Percentiles rank a stretch among this genome's conserved stretches.
These are phyloP conservation scores for Nemophila menziesii DNA, from an alignment of 257 asterid species.

Conservation along the genomic window DNA sequence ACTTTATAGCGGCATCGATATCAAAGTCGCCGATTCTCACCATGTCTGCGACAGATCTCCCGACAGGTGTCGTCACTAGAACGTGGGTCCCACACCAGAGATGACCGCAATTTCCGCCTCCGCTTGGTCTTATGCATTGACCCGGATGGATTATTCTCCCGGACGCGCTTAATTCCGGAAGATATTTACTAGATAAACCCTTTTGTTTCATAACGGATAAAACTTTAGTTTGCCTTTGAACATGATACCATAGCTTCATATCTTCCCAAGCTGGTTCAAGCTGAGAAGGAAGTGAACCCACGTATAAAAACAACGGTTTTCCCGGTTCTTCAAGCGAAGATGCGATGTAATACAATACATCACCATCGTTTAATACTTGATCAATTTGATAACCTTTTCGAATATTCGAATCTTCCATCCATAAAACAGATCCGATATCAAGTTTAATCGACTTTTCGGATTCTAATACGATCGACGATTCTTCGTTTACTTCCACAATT, in stretches of 20 bases:
- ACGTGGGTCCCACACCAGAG: slow-evolving; percentile 88
- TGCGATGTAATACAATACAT: slow-evolving; percentile 45
- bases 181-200: slow-evolving; percentile 70
- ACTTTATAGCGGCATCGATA: slow-evolving; percentile 58
- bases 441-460: slow-evolving; percentile 48
- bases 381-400: slow-evolving; percentile 53
- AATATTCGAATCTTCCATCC: slow-evolving; percentile 68
- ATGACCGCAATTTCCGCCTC: slow-evolving; percentile 57
- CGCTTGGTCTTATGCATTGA: slow-evolving; percentile 42
- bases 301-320: slow-evolving; percentile 43
- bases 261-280: slow-evolving; percentile 97
- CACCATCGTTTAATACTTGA: slow-evolving; percentile 57
- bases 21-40: slow-evolving; percentile 58
- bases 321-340: slow-evolving; percentile 54
- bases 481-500: slow-evolving; percentile 89
- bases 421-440: slow-evolving; percentile 56
- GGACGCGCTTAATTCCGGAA: slow-evolving; percentile 62
- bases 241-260: slow-evolving; percentile 91
- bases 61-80: slow-evolving; percentile 75
- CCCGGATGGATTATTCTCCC: slow-evolving; percentile 87
- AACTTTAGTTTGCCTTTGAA: slow-evolving; percentile 95
- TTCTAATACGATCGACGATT: slow-evolving; percentile 39
- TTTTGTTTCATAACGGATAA: slow-evolving; percentile 69
- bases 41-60: slow-evolving; percentile 63
- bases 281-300: slow-evolving; percentile 89